Evolutionary conservation across 1,284 basidiomycete species (phyloP).

Genomic region (Leccinum pseudoinsigne): DNA sequence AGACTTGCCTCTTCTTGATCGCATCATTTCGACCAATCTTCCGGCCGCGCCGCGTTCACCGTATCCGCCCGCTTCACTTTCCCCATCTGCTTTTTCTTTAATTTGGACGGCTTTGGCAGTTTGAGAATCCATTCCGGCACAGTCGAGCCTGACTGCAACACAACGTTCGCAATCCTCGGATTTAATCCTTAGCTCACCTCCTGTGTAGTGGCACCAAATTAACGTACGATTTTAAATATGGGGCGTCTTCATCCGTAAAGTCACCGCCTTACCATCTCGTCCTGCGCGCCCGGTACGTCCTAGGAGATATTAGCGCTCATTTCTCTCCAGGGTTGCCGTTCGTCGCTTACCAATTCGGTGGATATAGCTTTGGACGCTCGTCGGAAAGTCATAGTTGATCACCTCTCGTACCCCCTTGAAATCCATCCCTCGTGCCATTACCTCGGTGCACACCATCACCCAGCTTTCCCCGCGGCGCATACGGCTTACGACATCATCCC

Average conservation of each 20-base stretch:
- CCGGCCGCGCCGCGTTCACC: constrained; percentile 64
- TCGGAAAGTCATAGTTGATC: constrained; percentile 97
- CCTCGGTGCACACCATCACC: constrained; percentile 93
- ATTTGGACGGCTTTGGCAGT: constrained; percentile 85
- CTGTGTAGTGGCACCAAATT: constrained; percentile 8
- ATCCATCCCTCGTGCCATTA: constrained; percentile 97
- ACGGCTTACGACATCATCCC: constrained; percentile 81
- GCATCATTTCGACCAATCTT: constrained; percentile 72
- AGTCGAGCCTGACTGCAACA: constrained; percentile 84
- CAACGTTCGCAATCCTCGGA: constrained; percentile 88
- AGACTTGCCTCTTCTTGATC: constrained; percentile 65
- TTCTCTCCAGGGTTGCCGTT: neutral
- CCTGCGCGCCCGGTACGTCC: constrained; percentile 95
- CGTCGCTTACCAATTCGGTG: constrained; percentile 82
- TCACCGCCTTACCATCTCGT: constrained; percentile 87
- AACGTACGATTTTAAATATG: constrained; percentile 85
- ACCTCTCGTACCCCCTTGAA: constrained; percentile 95
- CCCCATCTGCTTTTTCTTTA: constrained; percentile 84
- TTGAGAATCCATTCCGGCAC: constrained; percentile 92
- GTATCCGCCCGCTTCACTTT: constrained; percentile 78
- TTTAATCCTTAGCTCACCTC: constrained; percentile 13
- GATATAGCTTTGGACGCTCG: constrained; percentile 91
- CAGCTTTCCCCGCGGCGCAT: constrained; percentile 90
- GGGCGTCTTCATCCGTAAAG: constrained; percentile 93
- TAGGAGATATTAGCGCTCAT: constrained; percentile 26